Conservation (phyloP, 2,329 filamentous ascomycete species). For the Phaeoacremonium minimum region DNA sequence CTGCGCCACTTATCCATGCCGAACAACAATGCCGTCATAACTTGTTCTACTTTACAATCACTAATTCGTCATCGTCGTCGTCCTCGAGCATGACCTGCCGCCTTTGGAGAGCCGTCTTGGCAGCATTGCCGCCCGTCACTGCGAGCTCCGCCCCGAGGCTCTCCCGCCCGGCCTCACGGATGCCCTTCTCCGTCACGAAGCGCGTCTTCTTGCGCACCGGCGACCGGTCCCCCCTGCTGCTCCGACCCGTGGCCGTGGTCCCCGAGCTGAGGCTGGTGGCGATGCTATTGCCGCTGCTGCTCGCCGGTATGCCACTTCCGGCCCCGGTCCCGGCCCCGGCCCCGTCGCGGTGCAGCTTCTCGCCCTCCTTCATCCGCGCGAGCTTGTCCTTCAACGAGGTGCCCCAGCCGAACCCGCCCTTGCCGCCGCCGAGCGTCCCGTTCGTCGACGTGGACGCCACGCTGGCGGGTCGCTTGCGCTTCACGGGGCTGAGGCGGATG, state of each 20-base stretch:
- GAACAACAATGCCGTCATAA: too few relatives aligned
- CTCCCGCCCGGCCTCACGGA: constrained; percentile 71
- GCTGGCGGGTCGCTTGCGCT: constrained; percentile 50
- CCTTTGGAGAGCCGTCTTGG: too few relatives aligned
- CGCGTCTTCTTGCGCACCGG: constrained; percentile 69
- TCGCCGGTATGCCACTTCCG: constrained; percentile 7
- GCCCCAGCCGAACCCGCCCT: constrained; percentile 51
- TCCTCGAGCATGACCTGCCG: constrained; percentile 26
- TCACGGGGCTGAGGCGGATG: constrained; percentile 55
- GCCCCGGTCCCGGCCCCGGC: constrained; percentile 3
- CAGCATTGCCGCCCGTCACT: constrained; percentile 3
- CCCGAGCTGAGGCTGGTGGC: constrained; percentile 12
- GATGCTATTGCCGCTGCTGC: constrained; percentile 20
- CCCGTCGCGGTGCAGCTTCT: constrained; percentile 31
- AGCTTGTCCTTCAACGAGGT: constrained; percentile 50
- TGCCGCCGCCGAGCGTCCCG: constrained; percentile 12
- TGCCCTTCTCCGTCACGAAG: constrained; percentile 75
- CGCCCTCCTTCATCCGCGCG: constrained; percentile 57
- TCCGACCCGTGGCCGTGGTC: constrained; percentile 1
- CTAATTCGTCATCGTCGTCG: constrained; percentile 42
- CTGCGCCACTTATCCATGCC: too few relatives aligned
- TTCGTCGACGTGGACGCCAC: constrained; percentile 11
- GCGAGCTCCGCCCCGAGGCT: constrained; percentile 56
- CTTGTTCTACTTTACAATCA: constrained; percentile 32
- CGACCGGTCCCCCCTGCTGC: constrained; percentile 22